Conservation (phyloP, 2,329 filamentous ascomycete species). For the Curvularia eragrostidis region DNA sequence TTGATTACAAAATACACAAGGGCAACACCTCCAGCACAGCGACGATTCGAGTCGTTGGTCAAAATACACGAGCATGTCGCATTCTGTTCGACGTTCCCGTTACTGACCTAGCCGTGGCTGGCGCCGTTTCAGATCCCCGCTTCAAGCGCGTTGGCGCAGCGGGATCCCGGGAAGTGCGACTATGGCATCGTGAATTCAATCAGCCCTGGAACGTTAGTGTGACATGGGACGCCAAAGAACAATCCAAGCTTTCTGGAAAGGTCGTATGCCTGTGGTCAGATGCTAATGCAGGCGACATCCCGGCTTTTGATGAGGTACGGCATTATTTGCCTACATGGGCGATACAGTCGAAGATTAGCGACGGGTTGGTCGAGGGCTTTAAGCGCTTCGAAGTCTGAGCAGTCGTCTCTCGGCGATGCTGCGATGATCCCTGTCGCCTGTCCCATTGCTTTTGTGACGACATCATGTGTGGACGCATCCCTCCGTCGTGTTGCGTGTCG, state of each 20-base stretch:
- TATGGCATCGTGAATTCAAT: conserved; percentile 85
- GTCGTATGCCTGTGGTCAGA: conserved; percentile 89
- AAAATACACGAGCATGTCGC: conserved; percentile 80
- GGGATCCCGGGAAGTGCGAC: conserved; percentile 71
- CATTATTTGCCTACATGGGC: conserved; percentile 82
- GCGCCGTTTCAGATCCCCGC: conserved; percentile 66
- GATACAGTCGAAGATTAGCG: conserved; percentile 73
- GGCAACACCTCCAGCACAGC: conserved; percentile 60
- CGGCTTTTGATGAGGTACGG: conserved; percentile 80
- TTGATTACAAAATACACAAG: conserved; percentile 68
- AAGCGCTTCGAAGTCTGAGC: conserved; percentile 64
- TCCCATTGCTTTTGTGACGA: conserved; percentile 42
- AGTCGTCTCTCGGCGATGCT: conserved; percentile 27
- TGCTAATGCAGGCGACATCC: conserved; percentile 76
- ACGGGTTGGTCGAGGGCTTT: conserved; percentile 82
- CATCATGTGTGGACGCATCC: conserved; percentile 42
- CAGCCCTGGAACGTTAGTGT: conserved; percentile 78
- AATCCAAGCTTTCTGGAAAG: conserved; percentile 58
- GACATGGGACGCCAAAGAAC: conserved; percentile 61
- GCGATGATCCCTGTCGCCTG: conserved; percentile 33
- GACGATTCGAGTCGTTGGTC: conserved; percentile 70
- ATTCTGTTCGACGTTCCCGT: conserved; percentile 75
- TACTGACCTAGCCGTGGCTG: conserved; percentile 67
- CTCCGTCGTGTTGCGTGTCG: conserved; percentile 37
- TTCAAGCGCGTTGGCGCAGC: conserved; percentile 69